Conservation (phyloP, 129 eudicot species). For the Flaveria sonorensis region DNA sequence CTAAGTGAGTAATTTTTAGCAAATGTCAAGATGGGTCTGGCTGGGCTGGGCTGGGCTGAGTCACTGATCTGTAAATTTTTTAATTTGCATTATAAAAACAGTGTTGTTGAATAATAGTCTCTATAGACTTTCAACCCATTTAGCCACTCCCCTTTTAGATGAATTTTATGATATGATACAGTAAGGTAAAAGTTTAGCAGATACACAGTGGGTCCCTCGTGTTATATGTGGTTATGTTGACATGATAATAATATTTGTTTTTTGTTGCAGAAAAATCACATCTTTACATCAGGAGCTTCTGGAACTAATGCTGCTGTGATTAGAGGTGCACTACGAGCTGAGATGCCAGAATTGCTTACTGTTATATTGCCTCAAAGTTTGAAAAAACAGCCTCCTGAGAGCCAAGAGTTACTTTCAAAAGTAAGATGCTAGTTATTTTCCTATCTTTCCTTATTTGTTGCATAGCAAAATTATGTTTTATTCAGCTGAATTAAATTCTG, state of each 20-base stretch:
- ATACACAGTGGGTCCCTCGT: not conserved
- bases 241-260: not conserved
- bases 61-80: not conserved
- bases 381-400: constrained; percentile 95
- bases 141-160: not conserved
- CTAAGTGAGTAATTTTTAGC: not conserved
- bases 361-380: constrained; percentile 98
- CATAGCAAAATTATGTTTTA: not conserved
- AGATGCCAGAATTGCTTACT: constrained; percentile 87
- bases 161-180: not conserved
- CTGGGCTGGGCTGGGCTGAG: not conserved
- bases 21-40: not conserved
- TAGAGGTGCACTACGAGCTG: constrained; percentile 98
- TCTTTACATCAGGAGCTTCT: constrained; percentile 95
- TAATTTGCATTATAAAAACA: not conserved
- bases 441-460: not conserved
- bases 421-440: constrained; percentile 43
- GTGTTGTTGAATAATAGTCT: not conserved
- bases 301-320: constrained; percentile 99
- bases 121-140: not conserved
- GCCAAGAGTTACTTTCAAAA: constrained; percentile 94
- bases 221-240: constrained; percentile 2
- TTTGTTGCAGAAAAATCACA: constrained; percentile 81
- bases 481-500: too few relatives aligned
- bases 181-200: not conserved